Base-by-base conservation (phyloP, 2,329 filamentous ascomycete species). In the Pseudogymnoascus sp. region DNA sequence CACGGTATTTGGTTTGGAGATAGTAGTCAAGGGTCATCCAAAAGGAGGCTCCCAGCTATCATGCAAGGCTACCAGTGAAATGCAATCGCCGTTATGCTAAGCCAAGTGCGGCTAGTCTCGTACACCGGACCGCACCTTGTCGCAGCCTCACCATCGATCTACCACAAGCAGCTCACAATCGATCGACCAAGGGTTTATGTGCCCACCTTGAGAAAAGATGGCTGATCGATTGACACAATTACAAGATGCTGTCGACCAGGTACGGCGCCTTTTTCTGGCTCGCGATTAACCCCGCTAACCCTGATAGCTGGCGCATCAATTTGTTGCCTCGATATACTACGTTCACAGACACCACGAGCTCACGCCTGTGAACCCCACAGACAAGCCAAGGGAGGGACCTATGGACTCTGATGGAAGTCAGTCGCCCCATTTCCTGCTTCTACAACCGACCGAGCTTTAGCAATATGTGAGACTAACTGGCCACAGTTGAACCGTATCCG, bases 191-290 rank as follows among this genome's bases (percentile, higher is more conserved):
- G 25, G 36, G 38, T 14, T 40, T 60, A 8, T 56, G n/a, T 21
- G 50, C 50, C 14, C 28, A 4, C 10, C 28, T 28, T 18, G 28
- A 36, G 50, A 11, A 60, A 42, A 60, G 34, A 91, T 91, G 86
- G 83, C 83, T 28, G 91, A 96, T 73, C 82, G 88, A 66, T 81
- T 96, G 64, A 93, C 91, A 1, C 90, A 95, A 75, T 81, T 95
- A 64, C 91, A 96, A 76, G 90, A 95, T 78, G 88, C 89, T 75
- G 84, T 93, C 65, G 90, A 95, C 72, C 86, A 92, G 82, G 90
- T 90, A 78, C 36, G 75, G 56, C 11, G 16, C 11, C 16, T 38
- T 36, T 42, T n/a, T 3, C 28, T n/a, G 18, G 11, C 23, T 23
- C 21, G 3, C 10, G 12, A 25, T 10, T 34, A 23, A 21, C 65